A percentile compares a stretch with the other conserved stretches of the same genome.
phyloP scores from a whole-genome alignment of 2,329 filamentous ascomycete species.

The Pyrenophora seminiperda region DNA sequence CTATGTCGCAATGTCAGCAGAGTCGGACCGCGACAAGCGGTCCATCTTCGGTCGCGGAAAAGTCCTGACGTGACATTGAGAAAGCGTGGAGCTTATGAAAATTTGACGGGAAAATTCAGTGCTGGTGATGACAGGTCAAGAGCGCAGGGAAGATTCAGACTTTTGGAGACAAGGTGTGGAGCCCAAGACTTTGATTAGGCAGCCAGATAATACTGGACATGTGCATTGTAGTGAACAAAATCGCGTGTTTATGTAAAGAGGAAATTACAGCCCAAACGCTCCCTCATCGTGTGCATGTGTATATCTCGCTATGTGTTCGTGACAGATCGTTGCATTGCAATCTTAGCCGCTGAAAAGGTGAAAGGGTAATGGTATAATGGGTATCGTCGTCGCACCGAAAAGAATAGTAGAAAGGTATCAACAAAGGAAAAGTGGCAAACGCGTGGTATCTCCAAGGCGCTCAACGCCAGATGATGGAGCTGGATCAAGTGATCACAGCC shows the following conservation, averaged over 20 bases:
- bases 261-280: slow-evolving; percentile 22
- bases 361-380: slow-evolving; percentile 42
- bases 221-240: slow-evolving; percentile 11
- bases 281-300: slow-evolving; percentile 23
- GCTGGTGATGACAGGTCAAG: slow-evolving; percentile 3
- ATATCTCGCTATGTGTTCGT: slow-evolving; percentile 26
- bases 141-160: slow-evolving; percentile 6
- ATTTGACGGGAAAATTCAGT: slow-evolving; percentile 10
- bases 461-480: slow-evolving; percentile 28
- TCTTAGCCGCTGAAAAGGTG: slow-evolving; percentile 31
- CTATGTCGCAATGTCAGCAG: slow-evolving; percentile 14
- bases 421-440: slow-evolving; percentile 20
- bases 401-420: slow-evolving; percentile 25
- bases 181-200: slow-evolving; percentile 18
- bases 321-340: slow-evolving; percentile 30
- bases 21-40: slow-evolving; percentile 4
- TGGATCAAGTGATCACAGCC: slow-evolving; percentile 14
- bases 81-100: slow-evolving; percentile 10
- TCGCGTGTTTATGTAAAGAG: slow-evolving; percentile 18
- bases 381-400: slow-evolving; percentile 45
- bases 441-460: slow-evolving; percentile 36
- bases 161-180: slow-evolving; percentile 1
- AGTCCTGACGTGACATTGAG: not conserved
- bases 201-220: slow-evolving; percentile 4
- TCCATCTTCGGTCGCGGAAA: slow-evolving; percentile 10